phyloP scores from a whole-genome alignment of 192 early-diverging fungal species.

The Cladochytrium replicatum region DNA sequence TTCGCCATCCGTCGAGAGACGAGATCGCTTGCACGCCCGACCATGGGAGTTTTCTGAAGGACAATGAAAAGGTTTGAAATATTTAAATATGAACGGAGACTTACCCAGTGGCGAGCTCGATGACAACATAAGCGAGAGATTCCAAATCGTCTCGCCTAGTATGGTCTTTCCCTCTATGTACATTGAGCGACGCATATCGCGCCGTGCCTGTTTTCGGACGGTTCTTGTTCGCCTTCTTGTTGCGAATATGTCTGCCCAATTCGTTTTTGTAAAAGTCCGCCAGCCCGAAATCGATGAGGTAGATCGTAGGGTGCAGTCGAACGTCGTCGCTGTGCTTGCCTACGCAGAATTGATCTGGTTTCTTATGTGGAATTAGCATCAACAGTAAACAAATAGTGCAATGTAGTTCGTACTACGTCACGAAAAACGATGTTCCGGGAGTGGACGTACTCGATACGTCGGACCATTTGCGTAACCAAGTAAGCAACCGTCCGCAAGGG shows the following conservation, averaged over 20 bases:
- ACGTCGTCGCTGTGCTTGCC: conserved; percentile 24
- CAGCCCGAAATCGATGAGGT: conserved; percentile 35
- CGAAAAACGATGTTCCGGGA: conserved; percentile 27
- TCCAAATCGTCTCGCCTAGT: conserved; percentile 36
- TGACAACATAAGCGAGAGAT: conserved; percentile 23
- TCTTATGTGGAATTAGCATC: too few species aligned
- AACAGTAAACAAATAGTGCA: neutral
- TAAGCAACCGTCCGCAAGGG: conserved; percentile 30
- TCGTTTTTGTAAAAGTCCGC: conserved; percentile 18
- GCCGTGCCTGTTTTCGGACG: conserved; percentile 33
- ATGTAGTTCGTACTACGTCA: conserved; percentile 22
- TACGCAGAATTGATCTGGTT: conserved; percentile 44
- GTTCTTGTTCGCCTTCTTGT: conserved; percentile 13
- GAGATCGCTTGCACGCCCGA: conserved; percentile 20
- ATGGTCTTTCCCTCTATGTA: conserved; percentile 29
- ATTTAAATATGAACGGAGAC: neutral
- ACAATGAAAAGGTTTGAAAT: too few species aligned
- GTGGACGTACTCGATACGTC: conserved; percentile 19
- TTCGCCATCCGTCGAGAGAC: conserved; percentile 29
- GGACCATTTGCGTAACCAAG: conserved; percentile 18
- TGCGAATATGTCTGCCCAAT: conserved; percentile 21
- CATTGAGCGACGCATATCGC: conserved; percentile 33
- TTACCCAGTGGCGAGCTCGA: conserved; percentile 28
- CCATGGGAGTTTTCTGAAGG: conserved; percentile 29
- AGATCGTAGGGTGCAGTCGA: conserved; percentile 14